Percentiles rank a stretch among this genome's conserved stretches.
These are phyloP conservation scores for Zopfochytrium polystomum DNA, from an alignment of 371 early-diverging fungal genomes.

Conservation along the genomic window DNA sequence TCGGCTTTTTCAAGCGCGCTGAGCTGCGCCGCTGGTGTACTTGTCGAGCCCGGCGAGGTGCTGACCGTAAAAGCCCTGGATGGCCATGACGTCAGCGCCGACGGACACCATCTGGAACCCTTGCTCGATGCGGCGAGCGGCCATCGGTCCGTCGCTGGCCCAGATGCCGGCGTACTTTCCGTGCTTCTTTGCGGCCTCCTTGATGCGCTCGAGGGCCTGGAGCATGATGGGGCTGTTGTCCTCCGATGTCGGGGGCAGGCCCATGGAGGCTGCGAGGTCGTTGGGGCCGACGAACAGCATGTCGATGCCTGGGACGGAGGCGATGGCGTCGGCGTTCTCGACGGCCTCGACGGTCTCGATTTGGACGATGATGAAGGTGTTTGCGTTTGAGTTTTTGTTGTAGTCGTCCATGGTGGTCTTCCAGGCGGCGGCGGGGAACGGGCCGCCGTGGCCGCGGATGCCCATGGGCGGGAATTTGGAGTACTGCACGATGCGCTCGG, in stretches of 20 bases:
- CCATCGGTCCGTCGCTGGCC: conserved; percentile 37
- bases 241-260: conserved; percentile 29
- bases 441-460: conserved; percentile 36
- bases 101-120: no score
- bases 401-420: conserved; percentile 14
- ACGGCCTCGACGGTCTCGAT: conserved; percentile 43
- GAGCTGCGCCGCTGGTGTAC: no score
- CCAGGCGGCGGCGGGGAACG: conserved; percentile 34
- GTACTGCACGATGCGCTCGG: conserved; percentile 20
- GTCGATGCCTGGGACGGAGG: conserved; percentile 34
- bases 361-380: conserved; percentile 42
- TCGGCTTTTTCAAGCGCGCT: no score
- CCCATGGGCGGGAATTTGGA: conserved; percentile 42
- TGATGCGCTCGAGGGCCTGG: conserved; percentile 30
- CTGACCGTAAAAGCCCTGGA: no score
- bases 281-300: conserved; percentile 44
- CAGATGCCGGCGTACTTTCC: conserved; percentile 40
- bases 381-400: conserved; percentile 28
- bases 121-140: conserved; percentile 27
- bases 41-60: no score
- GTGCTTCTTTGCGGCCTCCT: conserved; percentile 22
- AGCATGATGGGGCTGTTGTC: conserved; percentile 20
- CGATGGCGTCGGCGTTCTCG: conserved; percentile 30
- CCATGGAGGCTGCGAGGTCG: conserved; percentile 32
- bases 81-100: no score